Evolutionary conservation across 108 stramenopile genomes (phyloP).

Genomic region (Cyclotella atomus): DNA sequence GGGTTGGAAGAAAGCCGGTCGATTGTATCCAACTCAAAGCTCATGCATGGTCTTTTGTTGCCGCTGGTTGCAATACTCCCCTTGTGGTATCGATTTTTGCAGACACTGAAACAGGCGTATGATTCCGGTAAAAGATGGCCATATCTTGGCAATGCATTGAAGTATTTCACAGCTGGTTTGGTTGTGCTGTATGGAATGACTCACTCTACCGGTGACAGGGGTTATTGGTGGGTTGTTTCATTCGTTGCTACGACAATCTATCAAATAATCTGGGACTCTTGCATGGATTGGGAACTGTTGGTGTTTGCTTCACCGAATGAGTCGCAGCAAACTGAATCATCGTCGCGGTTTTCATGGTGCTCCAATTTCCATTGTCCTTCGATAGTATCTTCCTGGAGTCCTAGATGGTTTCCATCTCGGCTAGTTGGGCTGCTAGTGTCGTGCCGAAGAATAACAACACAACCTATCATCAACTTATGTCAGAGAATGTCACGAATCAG

Average conservation of each 20-base stretch:
- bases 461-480: conserved; percentile 30
- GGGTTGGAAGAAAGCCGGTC: conserved; percentile 63
- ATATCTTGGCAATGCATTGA: conserved; percentile 81
- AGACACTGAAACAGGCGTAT: conserved; percentile 83
- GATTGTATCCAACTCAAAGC: conserved; percentile 66
- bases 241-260: conserved; percentile 69
- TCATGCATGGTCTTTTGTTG: conserved; percentile 80
- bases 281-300: conserved; percentile 89
- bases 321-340: conserved; percentile 32
- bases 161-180: conserved; percentile 76
- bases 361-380: conserved; percentile 19
- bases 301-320: conserved; percentile 54
- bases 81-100: conserved; percentile 79
- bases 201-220: conserved; percentile 75
- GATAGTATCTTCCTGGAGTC: conserved; percentile 56
- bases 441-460: conserved; percentile 21
- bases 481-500: conserved; percentile 54
- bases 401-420: conserved; percentile 40
- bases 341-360: background rate
- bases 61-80: conserved; percentile 77
- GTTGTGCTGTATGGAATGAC: conserved; percentile 88
- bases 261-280: conserved; percentile 87
- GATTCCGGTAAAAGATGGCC: conserved; percentile 85
- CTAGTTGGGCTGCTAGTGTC: conserved; percentile 21
- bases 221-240: conserved; percentile 60